These are phyloP conservation scores for Amylostereum chailletii DNA, from an alignment of 1,284 basidiomycete species.

Conservation along the genomic window DNA sequence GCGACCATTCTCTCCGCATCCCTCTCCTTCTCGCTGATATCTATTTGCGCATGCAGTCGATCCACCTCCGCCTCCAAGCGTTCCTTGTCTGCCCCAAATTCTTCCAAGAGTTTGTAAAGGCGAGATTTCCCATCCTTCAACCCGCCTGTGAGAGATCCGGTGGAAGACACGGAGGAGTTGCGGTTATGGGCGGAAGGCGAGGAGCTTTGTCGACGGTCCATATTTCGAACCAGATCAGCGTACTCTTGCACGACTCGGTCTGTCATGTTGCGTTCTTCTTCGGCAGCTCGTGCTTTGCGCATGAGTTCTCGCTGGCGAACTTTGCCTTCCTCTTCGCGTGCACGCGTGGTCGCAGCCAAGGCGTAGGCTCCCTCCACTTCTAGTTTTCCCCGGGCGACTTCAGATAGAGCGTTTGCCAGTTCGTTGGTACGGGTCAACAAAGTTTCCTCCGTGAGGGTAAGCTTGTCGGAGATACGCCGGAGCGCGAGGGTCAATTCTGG, in stretches of 20 bases:
- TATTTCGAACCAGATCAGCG: conserved; percentile 54
- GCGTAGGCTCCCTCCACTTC: conserved; percentile 42
- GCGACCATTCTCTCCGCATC: conserved; percentile 38
- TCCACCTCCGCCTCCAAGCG: conserved; percentile 37
- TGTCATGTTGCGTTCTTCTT: conserved; percentile 51
- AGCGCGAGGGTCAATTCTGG: conserved; percentile 60
- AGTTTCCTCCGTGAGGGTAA: conserved; percentile 45
- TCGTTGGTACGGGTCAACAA: conserved; percentile 43
- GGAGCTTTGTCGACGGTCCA: conserved; percentile 36
- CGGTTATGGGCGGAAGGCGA: conserved; percentile 10
- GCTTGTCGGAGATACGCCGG: conserved; percentile 59
- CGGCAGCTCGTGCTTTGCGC: conserved; percentile 31
- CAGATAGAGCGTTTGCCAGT: conserved; percentile 31
- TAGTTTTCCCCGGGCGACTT: conserved; percentile 33
- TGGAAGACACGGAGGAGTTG: conserved; percentile 8
- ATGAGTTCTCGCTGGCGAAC: conserved; percentile 37
- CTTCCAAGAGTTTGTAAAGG: conserved; percentile 39
- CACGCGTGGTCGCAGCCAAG: conserved; percentile 38
- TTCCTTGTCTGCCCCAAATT: conserved; percentile 41
- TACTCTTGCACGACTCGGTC: conserved; percentile 62
- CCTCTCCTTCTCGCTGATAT: conserved; percentile 29
- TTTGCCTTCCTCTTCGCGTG: conserved; percentile 41
- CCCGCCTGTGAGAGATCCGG: conserved; percentile 26
- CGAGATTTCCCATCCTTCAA: conserved; percentile 40
- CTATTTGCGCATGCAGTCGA: conserved; percentile 35